These are phyloP conservation scores for Epicoccum nigrum DNA, from an alignment of 2,329 filamentous ascomycete genomes.

Conservation along the genomic window DNA sequence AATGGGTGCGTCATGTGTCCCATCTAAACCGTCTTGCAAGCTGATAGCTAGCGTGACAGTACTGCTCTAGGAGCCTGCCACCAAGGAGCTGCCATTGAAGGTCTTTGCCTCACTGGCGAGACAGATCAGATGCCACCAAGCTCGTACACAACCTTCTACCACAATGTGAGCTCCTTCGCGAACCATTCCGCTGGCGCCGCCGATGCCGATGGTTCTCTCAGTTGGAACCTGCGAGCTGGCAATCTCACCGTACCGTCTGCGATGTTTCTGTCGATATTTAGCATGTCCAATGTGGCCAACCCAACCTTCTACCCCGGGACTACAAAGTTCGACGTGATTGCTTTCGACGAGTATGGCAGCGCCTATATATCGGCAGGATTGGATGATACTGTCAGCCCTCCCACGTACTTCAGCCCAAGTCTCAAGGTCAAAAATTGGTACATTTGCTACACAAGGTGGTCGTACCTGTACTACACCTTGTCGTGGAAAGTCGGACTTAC, in stretches of 20 bases:
- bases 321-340: constrained; percentile 30
- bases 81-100: constrained; percentile 55
- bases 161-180: constrained; percentile 32
- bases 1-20: constrained; percentile 18
- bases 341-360: constrained; percentile 46
- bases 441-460: constrained; percentile 47
- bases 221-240: constrained; percentile 18
- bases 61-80: constrained; percentile 45
- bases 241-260: constrained; percentile 23
- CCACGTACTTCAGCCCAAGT: constrained; percentile 6
- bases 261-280: constrained; percentile 40
- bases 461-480: constrained; percentile 49
- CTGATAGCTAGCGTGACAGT: constrained; percentile 3
- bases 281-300: constrained; percentile 48
- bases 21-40: neutral
- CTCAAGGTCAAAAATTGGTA: constrained; percentile 50
- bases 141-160: constrained; percentile 33
- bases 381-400: constrained; percentile 48
- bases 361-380: constrained; percentile 46
- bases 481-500: constrained; percentile 49
- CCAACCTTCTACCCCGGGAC: constrained; percentile 46
- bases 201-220: constrained; percentile 22
- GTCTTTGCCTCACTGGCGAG: constrained; percentile 34
- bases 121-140: constrained; percentile 11
- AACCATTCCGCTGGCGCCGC: constrained; percentile 5